phyloP scores from a whole-genome alignment of 106 monocot genomes.

The Gastrodia elata region DNA sequence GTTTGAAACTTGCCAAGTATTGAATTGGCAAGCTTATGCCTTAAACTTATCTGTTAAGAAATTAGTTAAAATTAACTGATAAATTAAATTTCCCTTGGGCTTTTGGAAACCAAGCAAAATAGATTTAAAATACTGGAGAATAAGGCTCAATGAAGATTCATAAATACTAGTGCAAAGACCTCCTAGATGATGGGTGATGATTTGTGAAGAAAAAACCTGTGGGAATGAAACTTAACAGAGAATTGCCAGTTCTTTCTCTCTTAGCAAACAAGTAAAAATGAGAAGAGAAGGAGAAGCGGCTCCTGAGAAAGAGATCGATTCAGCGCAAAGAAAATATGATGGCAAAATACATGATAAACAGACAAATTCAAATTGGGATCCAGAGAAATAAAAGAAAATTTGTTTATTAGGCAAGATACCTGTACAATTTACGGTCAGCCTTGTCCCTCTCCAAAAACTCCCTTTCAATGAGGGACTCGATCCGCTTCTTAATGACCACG shows the following conservation, averaged over 20 bases:
- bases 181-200: no score
- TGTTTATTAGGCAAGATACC: slow-evolving; percentile 33
- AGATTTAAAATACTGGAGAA: no score
- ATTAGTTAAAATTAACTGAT: no score
- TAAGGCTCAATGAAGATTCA: no score
- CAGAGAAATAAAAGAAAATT: not conserved
- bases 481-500: slow-evolving; percentile 72
- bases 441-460: slow-evolving; percentile 81
- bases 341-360: slow-evolving; percentile 3
- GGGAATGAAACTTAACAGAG: not conserved
- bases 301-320: not conserved
- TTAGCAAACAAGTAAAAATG: slow-evolving; percentile 1
- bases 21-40: no score
- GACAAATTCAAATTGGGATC: not conserved
- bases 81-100: no score
- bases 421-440: slow-evolving; percentile 55
- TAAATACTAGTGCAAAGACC: no score
- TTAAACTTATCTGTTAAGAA: no score
- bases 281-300: not conserved
- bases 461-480: slow-evolving; percentile 73
- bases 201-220: not conserved
- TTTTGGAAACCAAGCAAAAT: no score
- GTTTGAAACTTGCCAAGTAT: no score
- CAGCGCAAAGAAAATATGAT: slow-evolving; percentile 3
- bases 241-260: slow-evolving; percentile 1